These are phyloP conservation scores for Karstenula rhodostoma DNA, from an alignment of 2,329 filamentous ascomycete genomes.

Conservation along the genomic window DNA sequence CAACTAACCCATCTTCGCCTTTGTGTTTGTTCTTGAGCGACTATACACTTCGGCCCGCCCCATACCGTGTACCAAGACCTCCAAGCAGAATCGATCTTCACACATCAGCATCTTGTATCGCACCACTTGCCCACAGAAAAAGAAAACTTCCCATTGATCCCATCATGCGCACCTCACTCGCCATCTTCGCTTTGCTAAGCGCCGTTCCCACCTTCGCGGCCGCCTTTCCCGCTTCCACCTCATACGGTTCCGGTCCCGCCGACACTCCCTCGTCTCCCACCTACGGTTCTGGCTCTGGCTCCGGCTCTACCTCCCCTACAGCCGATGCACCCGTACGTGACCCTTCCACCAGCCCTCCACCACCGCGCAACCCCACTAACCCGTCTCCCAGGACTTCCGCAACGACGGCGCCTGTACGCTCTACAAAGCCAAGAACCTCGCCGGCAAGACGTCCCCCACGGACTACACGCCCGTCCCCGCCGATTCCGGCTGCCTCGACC, in stretches of 20 bases:
- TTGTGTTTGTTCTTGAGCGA: background rate
- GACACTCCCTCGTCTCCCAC: background rate
- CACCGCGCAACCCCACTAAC: background rate
- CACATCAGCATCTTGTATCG: background rate
- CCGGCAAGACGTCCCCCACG: conserved; percentile 15
- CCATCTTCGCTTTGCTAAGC: conserved; percentile 22
- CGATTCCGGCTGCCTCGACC: conserved; percentile 23
- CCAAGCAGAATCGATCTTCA: background rate
- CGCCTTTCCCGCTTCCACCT: conserved; percentile 13
- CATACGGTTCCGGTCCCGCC: background rate
- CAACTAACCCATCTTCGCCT: background rate
- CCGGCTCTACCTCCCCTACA: conserved; percentile 1
- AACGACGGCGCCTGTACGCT: conserved; percentile 18
- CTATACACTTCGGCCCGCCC: background rate
- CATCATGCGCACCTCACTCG: conserved; percentile 24
- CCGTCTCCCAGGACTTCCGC: conserved; percentile 3
- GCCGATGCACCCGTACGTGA: background rate
- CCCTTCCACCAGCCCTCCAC: background rate
- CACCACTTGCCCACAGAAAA: background rate
- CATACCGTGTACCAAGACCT: background rate
- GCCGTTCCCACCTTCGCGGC: conserved; percentile 17
- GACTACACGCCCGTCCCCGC: conserved; percentile 21
- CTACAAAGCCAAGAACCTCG: conserved; percentile 24
- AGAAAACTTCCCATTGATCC: background rate
- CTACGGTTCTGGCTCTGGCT: conserved; percentile 6